Conservation (phyloP, 1,139 yeast species). For the Pichia sp. region DNA sequence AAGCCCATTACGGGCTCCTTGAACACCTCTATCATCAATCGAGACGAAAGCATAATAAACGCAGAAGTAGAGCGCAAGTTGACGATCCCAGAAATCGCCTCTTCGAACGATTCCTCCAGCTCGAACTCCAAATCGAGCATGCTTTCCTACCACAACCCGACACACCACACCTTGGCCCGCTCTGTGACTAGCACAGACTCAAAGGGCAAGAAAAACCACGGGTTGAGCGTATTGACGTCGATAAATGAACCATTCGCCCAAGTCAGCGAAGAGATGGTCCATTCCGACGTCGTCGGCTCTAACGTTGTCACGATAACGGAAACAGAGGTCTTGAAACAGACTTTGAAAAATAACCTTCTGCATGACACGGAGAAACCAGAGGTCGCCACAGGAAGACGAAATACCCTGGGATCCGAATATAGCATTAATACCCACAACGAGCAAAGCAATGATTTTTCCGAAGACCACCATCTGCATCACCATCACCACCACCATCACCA, state of each 20-base stretch:
- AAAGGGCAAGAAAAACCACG: constrained; percentile 14
- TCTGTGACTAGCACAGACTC: constrained; percentile 7
- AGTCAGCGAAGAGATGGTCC: constrained; percentile 14
- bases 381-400: neutral
- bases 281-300: constrained; percentile 10
- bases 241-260: constrained; percentile 15
- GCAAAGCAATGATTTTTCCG: neutral
- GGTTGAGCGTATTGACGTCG: constrained; percentile 19
- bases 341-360: constrained; percentile 17
- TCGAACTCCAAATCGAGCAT: neutral
- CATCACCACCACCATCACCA: neutral
- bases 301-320: constrained; percentile 5
- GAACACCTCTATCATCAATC: neutral
- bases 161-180: neutral
- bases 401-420: neutral
- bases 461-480: no score
- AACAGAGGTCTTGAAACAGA: constrained; percentile 17
- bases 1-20: neutral
- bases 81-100: constrained; percentile 2
- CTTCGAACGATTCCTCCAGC: neutral
- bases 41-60: constrained; percentile 9
- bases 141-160: neutral
- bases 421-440: neutral
- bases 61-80: constrained; percentile 13
- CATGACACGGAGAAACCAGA: constrained; percentile 1